Evolutionary conservation across 2,329 filamentous ascomycete species (phyloP).

Genomic region (Gremmenia infestans): DNA sequence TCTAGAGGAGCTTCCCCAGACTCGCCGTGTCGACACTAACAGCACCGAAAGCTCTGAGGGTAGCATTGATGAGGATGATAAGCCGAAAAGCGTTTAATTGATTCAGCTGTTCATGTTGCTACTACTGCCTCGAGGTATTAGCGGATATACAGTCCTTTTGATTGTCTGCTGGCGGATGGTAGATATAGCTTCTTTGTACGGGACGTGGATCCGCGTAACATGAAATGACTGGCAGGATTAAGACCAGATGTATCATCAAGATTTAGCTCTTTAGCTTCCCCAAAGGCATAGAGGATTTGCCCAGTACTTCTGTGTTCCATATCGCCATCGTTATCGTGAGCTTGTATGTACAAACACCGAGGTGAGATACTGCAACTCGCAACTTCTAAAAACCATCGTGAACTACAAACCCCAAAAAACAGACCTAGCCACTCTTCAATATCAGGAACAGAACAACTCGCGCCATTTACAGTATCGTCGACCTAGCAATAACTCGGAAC

Average conservation of each 20-base stretch:
- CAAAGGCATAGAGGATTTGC: constrained; percentile 32
- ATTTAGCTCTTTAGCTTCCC: constrained; percentile 20
- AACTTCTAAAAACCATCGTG: neutral
- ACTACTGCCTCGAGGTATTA: constrained; percentile 12
- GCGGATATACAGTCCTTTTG: constrained; percentile 15
- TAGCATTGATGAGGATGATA: constrained; percentile 35
- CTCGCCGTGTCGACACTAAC: constrained; percentile 30
- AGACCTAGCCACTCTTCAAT: neutral
- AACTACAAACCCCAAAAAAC: neutral
- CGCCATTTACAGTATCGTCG: neutral
- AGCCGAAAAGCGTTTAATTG: constrained; percentile 34
- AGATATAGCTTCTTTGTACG: constrained; percentile 18
- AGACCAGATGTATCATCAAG: constrained; percentile 26
- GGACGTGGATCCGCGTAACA: constrained; percentile 12
- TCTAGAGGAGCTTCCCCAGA: constrained; percentile 19
- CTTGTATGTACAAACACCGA: neutral
- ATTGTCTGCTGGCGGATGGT: constrained; percentile 22
- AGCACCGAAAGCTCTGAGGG: constrained; percentile 34
- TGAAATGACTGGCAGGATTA: constrained; percentile 18
- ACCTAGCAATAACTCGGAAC: neutral
- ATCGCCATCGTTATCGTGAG: neutral
- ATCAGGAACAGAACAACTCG: neutral
- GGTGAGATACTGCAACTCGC: neutral
- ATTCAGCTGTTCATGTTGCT: constrained; percentile 14
- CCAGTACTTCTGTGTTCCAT: constrained; percentile 18